These are phyloP conservation scores for Aspergillus viridinutans DNA, from an alignment of 2,329 filamentous ascomycete species.

Conservation along the genomic window DNA sequence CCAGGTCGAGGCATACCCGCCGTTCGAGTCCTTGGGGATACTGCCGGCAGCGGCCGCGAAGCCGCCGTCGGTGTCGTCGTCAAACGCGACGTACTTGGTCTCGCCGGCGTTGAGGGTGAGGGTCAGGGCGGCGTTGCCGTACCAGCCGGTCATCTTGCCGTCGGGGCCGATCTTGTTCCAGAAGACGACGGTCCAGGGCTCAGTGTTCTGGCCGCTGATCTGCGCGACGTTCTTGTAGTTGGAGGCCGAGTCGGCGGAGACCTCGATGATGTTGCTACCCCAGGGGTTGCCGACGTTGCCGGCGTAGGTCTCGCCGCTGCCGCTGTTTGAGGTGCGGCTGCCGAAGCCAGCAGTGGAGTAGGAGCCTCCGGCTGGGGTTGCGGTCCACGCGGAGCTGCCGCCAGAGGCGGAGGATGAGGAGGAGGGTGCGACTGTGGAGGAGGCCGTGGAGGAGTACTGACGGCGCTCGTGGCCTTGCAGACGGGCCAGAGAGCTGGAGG, in stretches of 20 bases:
- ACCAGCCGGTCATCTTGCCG: constrained; percentile 34
- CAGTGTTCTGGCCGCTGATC: constrained; percentile 29
- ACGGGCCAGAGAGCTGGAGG: constrained; percentile 21
- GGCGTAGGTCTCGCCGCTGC: constrained; percentile 26
- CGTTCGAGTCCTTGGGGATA: constrained; percentile 24
- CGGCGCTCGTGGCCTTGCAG: constrained; percentile 26
- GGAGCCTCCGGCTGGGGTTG: constrained; percentile 15
- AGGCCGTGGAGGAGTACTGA: constrained; percentile 19
- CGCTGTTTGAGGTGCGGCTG: constrained; percentile 17
- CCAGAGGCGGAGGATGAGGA: neutral
- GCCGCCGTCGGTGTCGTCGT: constrained; percentile 33
- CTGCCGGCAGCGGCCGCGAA: constrained; percentile 25
- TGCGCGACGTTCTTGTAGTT: constrained; percentile 36
- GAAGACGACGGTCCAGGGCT: constrained; percentile 35
- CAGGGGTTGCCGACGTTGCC: constrained; percentile 39
- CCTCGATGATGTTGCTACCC: constrained; percentile 38
- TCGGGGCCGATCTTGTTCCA: constrained; percentile 38
- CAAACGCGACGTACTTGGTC: constrained; percentile 36
- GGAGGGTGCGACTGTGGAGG: constrained; percentile 7
- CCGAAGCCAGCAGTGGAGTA: constrained; percentile 34
- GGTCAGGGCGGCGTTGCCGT: constrained; percentile 28
- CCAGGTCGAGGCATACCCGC: constrained; percentile 31
- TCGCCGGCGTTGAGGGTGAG: constrained; percentile 31
- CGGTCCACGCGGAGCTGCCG: constrained; percentile 17
- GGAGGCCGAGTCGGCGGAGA: constrained; percentile 26